These are phyloP conservation scores for Fusarium miscanthi DNA, from an alignment of 2,329 filamentous ascomycete genomes.

Conservation along the genomic window DNA sequence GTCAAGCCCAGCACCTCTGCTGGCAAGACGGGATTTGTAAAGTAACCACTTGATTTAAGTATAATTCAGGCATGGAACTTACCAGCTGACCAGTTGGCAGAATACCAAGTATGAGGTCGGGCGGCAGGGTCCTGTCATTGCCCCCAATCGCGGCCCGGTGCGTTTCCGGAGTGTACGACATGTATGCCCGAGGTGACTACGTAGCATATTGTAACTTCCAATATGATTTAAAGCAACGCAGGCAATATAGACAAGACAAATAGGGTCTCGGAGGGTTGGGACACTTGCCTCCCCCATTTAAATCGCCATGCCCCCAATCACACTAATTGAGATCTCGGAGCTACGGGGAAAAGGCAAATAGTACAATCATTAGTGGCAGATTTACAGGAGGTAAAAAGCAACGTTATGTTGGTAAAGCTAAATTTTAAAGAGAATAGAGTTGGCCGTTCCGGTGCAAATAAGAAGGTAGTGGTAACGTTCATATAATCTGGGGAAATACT, in stretches of 20 bases:
- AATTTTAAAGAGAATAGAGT: neutral
- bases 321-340: accelerated
- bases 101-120: neutral
- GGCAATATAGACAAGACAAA: neutral
- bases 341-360: accelerated
- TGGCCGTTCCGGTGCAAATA: neutral
- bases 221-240: neutral
- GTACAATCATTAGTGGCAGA: accelerated
- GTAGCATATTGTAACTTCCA: neutral
- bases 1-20: neutral
- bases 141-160: neutral
- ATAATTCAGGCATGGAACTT: neutral
- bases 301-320: neutral
- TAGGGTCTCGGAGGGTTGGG: accelerated
- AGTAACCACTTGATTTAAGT: neutral
- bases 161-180: neutral
- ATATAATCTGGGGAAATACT: neutral
- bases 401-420: neutral
- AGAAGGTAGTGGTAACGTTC: neutral
- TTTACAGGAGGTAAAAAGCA: neutral
- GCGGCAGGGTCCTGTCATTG: neutral
- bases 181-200: neutral
- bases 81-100: neutral
- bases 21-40: neutral
- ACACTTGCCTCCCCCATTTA: accelerated